A percentile compares a stretch with the other conserved stretches of the same genome.
Evolutionary conservation across 2,329 filamentous ascomycete species (phyloP).

Genomic region (Aulographum hederae): DNA sequence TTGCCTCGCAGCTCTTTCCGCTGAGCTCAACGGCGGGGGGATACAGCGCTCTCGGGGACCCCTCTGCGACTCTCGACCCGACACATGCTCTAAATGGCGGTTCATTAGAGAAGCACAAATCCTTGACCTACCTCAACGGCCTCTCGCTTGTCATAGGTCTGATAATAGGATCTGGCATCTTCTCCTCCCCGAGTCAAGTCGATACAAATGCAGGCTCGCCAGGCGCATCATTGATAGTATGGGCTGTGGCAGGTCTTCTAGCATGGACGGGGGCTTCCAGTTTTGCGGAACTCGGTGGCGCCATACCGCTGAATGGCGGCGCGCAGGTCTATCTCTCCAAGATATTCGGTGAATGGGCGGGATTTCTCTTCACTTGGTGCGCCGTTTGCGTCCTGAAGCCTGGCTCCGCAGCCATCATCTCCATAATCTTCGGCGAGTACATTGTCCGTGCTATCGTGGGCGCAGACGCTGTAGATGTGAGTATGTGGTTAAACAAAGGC

Average conservation of each 20-base stretch:
- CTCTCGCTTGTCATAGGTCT: conserved; percentile 78
- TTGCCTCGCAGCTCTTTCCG: conserved; percentile 82
- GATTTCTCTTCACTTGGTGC: conserved; percentile 93
- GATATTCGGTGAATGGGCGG: conserved; percentile 84
- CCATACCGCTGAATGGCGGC: conserved; percentile 88
- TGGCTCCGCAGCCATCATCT: conserved; percentile 79
- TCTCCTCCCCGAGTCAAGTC: conserved; percentile 84
- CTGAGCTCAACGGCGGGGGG: conserved; percentile 61
- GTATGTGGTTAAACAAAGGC: conserved; percentile 75
- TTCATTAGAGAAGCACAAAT: conserved; percentile 91
- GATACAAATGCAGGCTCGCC: conserved; percentile 82
- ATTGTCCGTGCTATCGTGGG: conserved; percentile 76
- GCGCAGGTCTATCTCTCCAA: conserved; percentile 88
- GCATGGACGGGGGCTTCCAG: conserved; percentile 93
- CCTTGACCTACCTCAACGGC: conserved; percentile 84
- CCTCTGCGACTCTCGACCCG: conserved; percentile 36
- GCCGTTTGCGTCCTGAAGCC: conserved; percentile 89
- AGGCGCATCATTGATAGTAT: conserved; percentile 77
- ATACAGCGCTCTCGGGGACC: conserved; percentile 73
- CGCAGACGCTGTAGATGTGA: conserved; percentile 65
- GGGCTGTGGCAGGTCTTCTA: conserved; percentile 75
- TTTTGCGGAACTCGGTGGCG: conserved; percentile 88
- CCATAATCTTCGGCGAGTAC: conserved; percentile 97
- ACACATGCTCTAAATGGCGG: conserved; percentile 46
- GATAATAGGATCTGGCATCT: conserved; percentile 93